Base-by-base conservation (phyloP, 306 rosid genomes). In the Clitoria ternatea region DNA sequence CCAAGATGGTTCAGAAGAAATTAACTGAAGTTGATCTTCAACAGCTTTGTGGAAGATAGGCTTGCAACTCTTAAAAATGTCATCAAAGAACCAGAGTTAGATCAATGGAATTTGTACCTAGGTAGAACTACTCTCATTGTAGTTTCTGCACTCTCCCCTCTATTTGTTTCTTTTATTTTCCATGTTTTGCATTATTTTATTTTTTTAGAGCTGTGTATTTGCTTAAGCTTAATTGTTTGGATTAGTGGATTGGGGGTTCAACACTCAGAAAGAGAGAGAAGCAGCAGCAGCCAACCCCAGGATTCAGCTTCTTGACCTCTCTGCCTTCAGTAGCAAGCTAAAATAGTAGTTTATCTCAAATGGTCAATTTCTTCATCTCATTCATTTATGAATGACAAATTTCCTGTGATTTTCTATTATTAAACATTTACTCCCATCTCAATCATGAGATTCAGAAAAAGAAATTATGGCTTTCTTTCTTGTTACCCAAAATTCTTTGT, bases 21-120 rank as follows among this genome's bases (percentile, higher is more conserved):
- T 8, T 68, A 61, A 36, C 69, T 47, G 12, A 4, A 26, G 65
- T 69, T 42, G 14, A 53, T 55, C 61, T 60, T 80, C 32, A 61
- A 45, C 86, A 90, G 98, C 83, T 93, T 93, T 71, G 96, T 90
- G 56, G 97, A 93, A 85, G 97, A 93, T 76, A 83, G 93, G 49
- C 71, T 90, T 54, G 90, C 93, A 55, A 88, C 93, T 74, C 81
- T 86, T 23, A 90, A 83, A 80, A 90, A 93, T 71, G 98, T 93
- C 15, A 90, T 88, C 63, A 90, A 88, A 77, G 97, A 93, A 81
- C 87, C 93, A 17, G 97, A 90, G 72, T 74, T 93, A 73, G 90
- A 87, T 61, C 80, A 57, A 35, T 93, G 98, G 98, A 90, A 82
- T 45, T 82, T 90, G 76, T 90, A 85, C 83, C 81, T 85, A n/a